Evolutionary conservation across 2,329 filamentous ascomycete genomes (phyloP), one percentile per base, ranked within the genome.

Genomic region (Fusarium incarnatum): DNA sequence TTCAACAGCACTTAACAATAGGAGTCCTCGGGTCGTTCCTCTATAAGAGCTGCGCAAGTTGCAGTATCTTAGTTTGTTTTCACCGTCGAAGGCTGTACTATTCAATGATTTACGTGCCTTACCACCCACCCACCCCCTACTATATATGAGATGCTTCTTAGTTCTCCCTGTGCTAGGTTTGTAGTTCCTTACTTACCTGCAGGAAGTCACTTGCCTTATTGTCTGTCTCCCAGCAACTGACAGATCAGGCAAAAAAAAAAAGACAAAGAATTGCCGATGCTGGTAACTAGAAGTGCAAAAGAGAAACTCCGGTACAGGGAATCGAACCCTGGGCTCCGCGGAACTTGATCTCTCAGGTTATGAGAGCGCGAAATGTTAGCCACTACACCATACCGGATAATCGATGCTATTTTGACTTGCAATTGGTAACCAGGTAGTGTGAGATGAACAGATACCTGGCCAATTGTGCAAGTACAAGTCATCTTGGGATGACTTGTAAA

Each of bases 311-410:
- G 61, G 61, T 64, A 64, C 61, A 64, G 59, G 61, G 61, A 64
- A 64, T 64, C 61, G 61, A 64, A 64, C 61, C 61, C 61, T 64
- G 62, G 62, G 62, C 60, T 65, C 62, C 62, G 62, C 62, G 60
- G 62, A 9, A 54, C 47, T 42, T 40, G 9, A 46, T 71, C 73
- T 53, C 74, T 73, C 66, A 76, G 11, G 47, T 73, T 64, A 56
- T 77, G 75, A 77, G 63, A 77, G 75, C 75, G 75, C 71, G 73
- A 76, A 76, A 77, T 77, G 75, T 77, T 77, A 74, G 75, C 75
- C 75, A 77, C 74, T 77, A 77, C 75, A 77, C 75, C 75, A 77
- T 77, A 77, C 75, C 75, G 74, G 75, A 76, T 61, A 8, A 13
- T 56, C 2, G 12, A 20, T 41, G 3, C 5, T 7, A 16, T 15